Conservation (phyloP, 2,329 filamentous ascomycete genomes). For the Penicillium sp. region DNA sequence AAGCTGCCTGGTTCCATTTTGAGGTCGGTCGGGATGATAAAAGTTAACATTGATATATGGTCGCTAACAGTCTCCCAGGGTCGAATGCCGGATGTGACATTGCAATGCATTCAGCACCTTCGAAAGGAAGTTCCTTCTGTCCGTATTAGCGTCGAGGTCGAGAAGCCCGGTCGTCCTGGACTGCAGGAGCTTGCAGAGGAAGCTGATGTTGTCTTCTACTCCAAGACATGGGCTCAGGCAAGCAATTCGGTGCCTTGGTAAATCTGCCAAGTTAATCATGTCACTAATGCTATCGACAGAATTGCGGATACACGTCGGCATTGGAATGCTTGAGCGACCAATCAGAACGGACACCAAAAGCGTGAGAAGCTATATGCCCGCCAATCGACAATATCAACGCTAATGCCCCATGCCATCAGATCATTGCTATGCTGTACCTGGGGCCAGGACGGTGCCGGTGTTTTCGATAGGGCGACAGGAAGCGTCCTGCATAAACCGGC, state of each 20-base stretch:
- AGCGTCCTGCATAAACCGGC: constrained; percentile 46
- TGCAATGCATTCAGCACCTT: constrained; percentile 58
- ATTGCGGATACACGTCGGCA: constrained; percentile 45
- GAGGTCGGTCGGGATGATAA: constrained; percentile 46
- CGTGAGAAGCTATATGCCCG: constrained; percentile 48
- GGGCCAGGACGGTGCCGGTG: constrained; percentile 55
- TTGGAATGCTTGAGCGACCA: constrained; percentile 52
- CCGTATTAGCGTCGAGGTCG: constrained; percentile 66
- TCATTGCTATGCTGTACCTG: constrained; percentile 58
- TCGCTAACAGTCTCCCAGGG: constrained; percentile 48
- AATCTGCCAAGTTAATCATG: background rate
- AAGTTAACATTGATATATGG: background rate
- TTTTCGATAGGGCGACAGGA: constrained; percentile 39
- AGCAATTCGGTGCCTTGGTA: constrained; percentile 13
- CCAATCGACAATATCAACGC: background rate
- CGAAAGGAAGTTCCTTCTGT: constrained; percentile 46
- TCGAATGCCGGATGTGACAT: constrained; percentile 60
- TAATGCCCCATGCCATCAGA: constrained; percentile 26
- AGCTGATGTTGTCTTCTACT: constrained; percentile 72
- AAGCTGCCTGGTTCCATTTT: constrained; percentile 65
- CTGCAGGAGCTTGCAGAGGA: constrained; percentile 58
- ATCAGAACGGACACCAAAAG: constrained; percentile 40
- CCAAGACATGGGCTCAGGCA: constrained; percentile 67
- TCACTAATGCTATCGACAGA: constrained; percentile 16
- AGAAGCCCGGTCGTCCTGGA: constrained; percentile 64